Conservation (phyloP, 1,284 basidiomycete genomes). For the Trichosporon faecale region DNA sequence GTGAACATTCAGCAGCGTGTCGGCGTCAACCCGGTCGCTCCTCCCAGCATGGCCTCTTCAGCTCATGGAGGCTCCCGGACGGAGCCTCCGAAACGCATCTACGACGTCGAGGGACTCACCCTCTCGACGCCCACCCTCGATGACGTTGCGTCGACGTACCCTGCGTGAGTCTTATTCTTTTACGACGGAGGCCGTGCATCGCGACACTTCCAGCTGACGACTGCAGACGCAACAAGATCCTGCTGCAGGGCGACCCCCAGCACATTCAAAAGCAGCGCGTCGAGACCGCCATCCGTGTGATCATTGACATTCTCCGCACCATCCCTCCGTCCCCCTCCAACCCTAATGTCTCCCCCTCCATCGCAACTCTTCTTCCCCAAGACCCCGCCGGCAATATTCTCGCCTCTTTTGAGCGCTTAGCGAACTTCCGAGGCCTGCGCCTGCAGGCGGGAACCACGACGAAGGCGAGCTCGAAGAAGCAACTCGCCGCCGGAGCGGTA, state of each 20-base stretch:
- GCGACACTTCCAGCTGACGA: constrained; percentile 20
- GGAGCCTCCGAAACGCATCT: constrained; percentile 42
- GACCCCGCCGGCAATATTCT: constrained; percentile 35
- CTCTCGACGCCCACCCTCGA: constrained; percentile 30
- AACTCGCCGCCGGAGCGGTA: constrained; percentile 42
- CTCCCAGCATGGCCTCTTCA: constrained; percentile 17
- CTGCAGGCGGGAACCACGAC: constrained; percentile 47
- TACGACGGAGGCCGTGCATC: neutral
- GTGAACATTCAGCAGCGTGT: constrained; percentile 8
- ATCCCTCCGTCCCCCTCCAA: constrained; percentile 34
- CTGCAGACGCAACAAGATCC: constrained; percentile 33
- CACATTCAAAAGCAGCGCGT: constrained; percentile 46
- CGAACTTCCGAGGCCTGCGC: constrained; percentile 39
- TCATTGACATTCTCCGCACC: constrained; percentile 44
- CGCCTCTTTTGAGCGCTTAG: constrained; percentile 39
- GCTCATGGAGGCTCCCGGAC: constrained; percentile 39
- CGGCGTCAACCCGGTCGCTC: neutral
- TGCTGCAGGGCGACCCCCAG: constrained; percentile 49
- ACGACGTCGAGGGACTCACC: constrained; percentile 37
- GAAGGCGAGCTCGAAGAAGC: constrained; percentile 47
- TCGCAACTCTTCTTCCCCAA: constrained; percentile 29
- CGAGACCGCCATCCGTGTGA: constrained; percentile 49
- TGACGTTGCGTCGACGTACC: constrained; percentile 28
- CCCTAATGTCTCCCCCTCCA: constrained; percentile 26
- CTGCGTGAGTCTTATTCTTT: constrained; percentile 21